Conservation (phyloP, 768 basidiomycete genomes). For the Pisolithus tinctorius region DNA sequence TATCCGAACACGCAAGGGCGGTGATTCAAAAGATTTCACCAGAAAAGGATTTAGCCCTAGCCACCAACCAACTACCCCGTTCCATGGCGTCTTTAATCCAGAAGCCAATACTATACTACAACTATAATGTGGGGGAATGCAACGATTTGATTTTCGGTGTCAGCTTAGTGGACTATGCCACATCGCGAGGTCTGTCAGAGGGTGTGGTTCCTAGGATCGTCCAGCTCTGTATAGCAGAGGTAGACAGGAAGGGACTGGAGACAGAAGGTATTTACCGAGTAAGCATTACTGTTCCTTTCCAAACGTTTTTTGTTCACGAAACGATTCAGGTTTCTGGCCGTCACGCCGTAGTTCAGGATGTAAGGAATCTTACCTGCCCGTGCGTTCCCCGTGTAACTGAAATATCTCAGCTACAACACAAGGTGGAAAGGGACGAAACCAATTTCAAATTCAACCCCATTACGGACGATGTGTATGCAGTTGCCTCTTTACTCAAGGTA, state of each 20-base stretch:
- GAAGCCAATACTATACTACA: slow-evolving; percentile 67
- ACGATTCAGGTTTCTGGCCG: slow-evolving; percentile 66
- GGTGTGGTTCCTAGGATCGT: slow-evolving; percentile 76
- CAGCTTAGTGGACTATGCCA: slow-evolving; percentile 83
- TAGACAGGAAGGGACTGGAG: slow-evolving; percentile 74
- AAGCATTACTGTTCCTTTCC: slow-evolving; percentile 14
- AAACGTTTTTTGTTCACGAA: slow-evolving; percentile 1
- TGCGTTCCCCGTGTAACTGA: slow-evolving; percentile 1
- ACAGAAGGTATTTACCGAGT: slow-evolving; percentile 80
- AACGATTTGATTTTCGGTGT: slow-evolving; percentile 87
- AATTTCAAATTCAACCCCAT: slow-evolving; percentile 65
- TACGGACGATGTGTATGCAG: slow-evolving; percentile 74
- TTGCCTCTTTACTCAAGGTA: slow-evolving; percentile 83
- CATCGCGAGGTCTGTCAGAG: slow-evolving; percentile 65
- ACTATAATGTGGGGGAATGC: slow-evolving; percentile 78
- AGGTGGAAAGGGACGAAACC: slow-evolving; percentile 78
- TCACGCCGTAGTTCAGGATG: slow-evolving; percentile 78
- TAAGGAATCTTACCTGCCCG: slow-evolving; percentile 27
- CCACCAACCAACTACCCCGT: slow-evolving; percentile 52
- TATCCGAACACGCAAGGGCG: slow-evolving; percentile 57
- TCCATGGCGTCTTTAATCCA: slow-evolving; percentile 61
- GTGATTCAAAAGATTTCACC: slow-evolving; percentile 64
- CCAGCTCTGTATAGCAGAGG: slow-evolving; percentile 71
- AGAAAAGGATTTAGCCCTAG: slow-evolving; percentile 56
- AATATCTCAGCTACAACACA: slow-evolving; percentile 62